Conservation (phyloP, 805 yeast species). For the Trichomonascus vanleenenianus region DNA sequence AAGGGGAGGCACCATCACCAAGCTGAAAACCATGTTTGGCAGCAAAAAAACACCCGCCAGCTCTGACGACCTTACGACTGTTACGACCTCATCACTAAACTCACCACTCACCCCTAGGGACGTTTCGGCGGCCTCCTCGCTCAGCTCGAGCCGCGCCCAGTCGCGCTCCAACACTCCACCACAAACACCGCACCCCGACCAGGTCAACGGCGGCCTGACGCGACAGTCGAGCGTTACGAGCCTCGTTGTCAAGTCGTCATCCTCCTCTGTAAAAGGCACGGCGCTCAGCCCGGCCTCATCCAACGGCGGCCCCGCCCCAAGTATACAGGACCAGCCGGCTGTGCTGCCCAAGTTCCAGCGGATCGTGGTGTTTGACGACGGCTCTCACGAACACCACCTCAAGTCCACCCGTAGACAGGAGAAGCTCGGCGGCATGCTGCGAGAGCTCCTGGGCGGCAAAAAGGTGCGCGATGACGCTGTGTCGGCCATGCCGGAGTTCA, state of each 20-base stretch:
- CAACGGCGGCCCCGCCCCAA: no score
- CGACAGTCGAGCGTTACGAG: conserved; percentile 1
- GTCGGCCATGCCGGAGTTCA: conserved; percentile 21
- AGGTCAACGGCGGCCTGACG: background rate
- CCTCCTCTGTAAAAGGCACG: background rate
- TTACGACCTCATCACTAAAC: background rate
- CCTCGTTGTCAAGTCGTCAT: background rate
- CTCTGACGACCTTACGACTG: background rate
- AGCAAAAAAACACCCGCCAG: conserved; percentile 3
- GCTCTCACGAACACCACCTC: conserved; percentile 73
- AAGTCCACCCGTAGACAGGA: conserved; percentile 50
- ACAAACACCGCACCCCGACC: conserved; percentile 1
- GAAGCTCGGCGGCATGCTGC: conserved; percentile 32
- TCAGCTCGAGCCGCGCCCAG: background rate
- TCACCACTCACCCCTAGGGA: background rate
- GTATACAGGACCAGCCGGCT: background rate
- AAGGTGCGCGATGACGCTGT: conserved; percentile 30
- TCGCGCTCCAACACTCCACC: conserved; percentile 2
- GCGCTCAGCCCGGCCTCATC: conserved; percentile 3
- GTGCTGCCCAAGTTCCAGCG: conserved; percentile 9
- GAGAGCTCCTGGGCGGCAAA: conserved; percentile 48
- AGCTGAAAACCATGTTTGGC: conserved; percentile 13
- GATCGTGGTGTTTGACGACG: conserved; percentile 35
- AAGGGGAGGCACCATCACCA: conserved; percentile 6
- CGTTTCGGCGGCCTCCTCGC: background rate